A percentile compares a stretch with the other conserved stretches of the same genome.
These are phyloP conservation scores for Saprolegnia parasitica DNA, from an alignment of 352 stramenopile genomes.

Conservation along the genomic window DNA sequence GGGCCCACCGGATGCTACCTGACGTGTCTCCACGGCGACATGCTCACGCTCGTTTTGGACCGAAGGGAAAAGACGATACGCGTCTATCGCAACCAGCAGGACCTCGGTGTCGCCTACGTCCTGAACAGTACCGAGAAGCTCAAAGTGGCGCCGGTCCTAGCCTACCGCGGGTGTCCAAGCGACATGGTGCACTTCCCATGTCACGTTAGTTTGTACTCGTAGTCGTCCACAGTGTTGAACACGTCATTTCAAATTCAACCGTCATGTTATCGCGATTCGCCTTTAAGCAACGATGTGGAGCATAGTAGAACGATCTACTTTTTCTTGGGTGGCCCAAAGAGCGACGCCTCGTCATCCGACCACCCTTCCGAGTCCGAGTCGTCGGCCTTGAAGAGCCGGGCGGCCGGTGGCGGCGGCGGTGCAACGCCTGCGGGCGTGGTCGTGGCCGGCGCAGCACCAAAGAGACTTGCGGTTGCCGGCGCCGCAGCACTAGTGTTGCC, in stretches of 20 bases:
- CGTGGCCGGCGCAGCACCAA: not conserved
- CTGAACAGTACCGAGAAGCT: not conserved
- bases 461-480: not conserved
- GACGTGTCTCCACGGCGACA: not conserved
- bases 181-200: not conserved
- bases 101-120: not conserved
- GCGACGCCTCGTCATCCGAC: conserved; percentile 25
- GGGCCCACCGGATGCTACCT: too few species aligned
- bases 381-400: conserved; percentile 26
- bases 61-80: not conserved
- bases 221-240: too few species aligned
- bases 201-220: not conserved
- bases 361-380: conserved; percentile 27
- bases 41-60: not conserved
- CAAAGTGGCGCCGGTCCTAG: not conserved
- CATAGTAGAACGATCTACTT: not conserved
- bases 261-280: too few species aligned
- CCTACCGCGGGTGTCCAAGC: not conserved
- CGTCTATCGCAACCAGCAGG: not conserved
- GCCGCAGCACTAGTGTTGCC: not conserved
- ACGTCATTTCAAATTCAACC: too few species aligned
- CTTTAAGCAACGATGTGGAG: too few species aligned
- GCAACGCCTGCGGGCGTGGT: not conserved
- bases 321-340: conserved; percentile 26
- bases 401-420: conserved; percentile 9